A percentile compares a stretch with the other conserved stretches of the same genome.
Conservation (phyloP, 2,329 filamentous ascomycete genomes). For the Septoria petroselini region DNA sequence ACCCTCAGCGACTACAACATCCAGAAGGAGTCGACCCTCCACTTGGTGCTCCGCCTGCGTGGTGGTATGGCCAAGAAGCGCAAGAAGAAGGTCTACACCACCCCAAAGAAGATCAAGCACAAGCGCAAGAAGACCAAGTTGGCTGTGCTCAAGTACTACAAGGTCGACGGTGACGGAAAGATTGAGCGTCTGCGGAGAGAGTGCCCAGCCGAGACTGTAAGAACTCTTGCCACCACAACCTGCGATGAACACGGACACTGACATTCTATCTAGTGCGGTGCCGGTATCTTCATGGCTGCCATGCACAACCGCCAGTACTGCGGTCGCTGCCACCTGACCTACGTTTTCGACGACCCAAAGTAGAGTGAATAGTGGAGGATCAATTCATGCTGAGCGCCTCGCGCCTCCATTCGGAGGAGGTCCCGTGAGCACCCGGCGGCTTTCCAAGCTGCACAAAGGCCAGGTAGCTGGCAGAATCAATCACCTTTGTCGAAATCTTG, state of each 20-base stretch:
- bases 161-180: conserved; percentile 99
- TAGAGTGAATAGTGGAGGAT: conserved; percentile 24
- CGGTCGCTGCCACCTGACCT: conserved; percentile 67
- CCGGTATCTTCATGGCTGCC: conserved; percentile 99
- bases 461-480: conserved; percentile 12
- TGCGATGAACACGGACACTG: background rate
- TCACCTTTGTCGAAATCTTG: conserved; percentile 4
- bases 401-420: background rate
- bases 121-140: conserved; percentile 99
- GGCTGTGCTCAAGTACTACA: conserved; percentile 99
- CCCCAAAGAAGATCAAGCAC: conserved; percentile 99
- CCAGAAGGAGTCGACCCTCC: conserved; percentile 99
- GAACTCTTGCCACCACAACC: conserved; percentile 40
- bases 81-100: conserved; percentile 99
- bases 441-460: background rate
- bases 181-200: conserved; percentile 98
- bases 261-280: conserved; percentile 73
- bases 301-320: conserved; percentile 99
- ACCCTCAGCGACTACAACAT: conserved; percentile 99
- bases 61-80: conserved; percentile 97
- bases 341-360: conserved; percentile 62
- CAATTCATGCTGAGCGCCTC: conserved; percentile 9
- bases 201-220: conserved; percentile 86
- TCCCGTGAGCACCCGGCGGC: background rate
- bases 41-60: conserved; percentile 95